phyloP scores from a whole-genome alignment of 768 basidiomycete genomes.

The Auricularia heimuer region DNA sequence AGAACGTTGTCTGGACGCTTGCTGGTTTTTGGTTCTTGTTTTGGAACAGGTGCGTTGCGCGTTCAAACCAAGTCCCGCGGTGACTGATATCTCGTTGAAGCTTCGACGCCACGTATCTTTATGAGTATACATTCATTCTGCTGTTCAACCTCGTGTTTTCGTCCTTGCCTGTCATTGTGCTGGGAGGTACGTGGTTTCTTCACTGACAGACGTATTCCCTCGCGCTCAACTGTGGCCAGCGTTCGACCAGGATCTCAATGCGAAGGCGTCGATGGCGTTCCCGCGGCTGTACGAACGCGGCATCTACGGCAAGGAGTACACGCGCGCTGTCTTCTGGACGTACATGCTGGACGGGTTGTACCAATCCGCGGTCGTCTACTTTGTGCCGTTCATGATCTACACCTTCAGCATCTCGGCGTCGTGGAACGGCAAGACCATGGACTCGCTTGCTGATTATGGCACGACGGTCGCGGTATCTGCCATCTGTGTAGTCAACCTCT shows the following conservation, averaged over 20 bases:
- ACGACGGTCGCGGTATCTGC: constrained; percentile 84
- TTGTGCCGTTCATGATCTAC: constrained; percentile 57
- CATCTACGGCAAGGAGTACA: constrained; percentile 89
- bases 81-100: constrained; percentile 28
- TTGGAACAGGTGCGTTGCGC: constrained; percentile 59
- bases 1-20: constrained; percentile 91
- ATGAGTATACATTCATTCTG: constrained; percentile 89
- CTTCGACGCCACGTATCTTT: constrained; percentile 91
- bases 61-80: constrained; percentile 3
- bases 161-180: constrained; percentile 79
- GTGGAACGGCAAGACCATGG: constrained; percentile 72
- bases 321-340: constrained; percentile 82
- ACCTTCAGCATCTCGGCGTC: constrained; percentile 55
- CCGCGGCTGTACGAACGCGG: constrained; percentile 95
- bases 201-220: background rate
- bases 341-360: constrained; percentile 94
- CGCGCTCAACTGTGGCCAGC: constrained; percentile 31
- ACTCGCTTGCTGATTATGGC: constrained; percentile 79
- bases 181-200: constrained; percentile 55
- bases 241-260: constrained; percentile 93
- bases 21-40: constrained; percentile 91
- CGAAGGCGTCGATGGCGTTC: constrained; percentile 80
- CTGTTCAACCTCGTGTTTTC: constrained; percentile 91
- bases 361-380: constrained; percentile 81
- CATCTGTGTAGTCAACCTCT: constrained; percentile 80